Base-by-base conservation (phyloP, 2,329 filamentous ascomycete species). In the Zasmidium cellare region DNA sequence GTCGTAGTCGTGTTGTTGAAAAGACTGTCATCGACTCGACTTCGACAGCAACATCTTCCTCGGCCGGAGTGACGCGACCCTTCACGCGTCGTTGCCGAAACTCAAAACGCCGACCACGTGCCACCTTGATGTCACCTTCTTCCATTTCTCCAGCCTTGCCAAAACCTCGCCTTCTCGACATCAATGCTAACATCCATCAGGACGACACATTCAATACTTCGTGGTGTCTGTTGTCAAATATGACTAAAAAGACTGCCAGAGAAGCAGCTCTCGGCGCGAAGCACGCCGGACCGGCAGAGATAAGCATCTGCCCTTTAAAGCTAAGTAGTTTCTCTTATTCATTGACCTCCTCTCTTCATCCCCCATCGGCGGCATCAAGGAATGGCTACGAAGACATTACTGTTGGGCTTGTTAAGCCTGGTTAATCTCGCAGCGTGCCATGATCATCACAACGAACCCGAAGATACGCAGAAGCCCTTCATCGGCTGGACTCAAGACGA, bases 401-500 rank as follows among this genome's bases (percentile, higher is more conserved):
- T 59, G 50, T 24, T 49, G 11, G 11, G 54, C 1, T 25, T 35
- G 16, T 50, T 54, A 22, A 14, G 22, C 18, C 44, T 52, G 6
- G 49, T 51, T 11, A 41, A 28, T 11, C 14, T 60, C 2, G 53
- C 46, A 12, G 25, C 49, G 18, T 56, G 58, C 22, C 63, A 65
- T 28, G 53, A 55, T 19, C 59, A 65, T 44, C 51, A 62, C 38
- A 46, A 60, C 45, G 56, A 58, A 24, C 49, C 45, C 23, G 60
- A 64, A n/a, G 54, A 61, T 48, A 23, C 49, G 14, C 62, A 62
- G 51, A 45, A 67, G 51, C 58, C 62, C 11, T 65, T 67, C 50
- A 55, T 68, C 19, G 66, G 66, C 38, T 65, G 63, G 62, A 68
- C 67, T 1, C 58, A 63, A 53, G 65, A 67, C 20, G 67, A 69